Conservation (phyloP, 139 green algal species). For the Micromonas pusilla region DNA sequence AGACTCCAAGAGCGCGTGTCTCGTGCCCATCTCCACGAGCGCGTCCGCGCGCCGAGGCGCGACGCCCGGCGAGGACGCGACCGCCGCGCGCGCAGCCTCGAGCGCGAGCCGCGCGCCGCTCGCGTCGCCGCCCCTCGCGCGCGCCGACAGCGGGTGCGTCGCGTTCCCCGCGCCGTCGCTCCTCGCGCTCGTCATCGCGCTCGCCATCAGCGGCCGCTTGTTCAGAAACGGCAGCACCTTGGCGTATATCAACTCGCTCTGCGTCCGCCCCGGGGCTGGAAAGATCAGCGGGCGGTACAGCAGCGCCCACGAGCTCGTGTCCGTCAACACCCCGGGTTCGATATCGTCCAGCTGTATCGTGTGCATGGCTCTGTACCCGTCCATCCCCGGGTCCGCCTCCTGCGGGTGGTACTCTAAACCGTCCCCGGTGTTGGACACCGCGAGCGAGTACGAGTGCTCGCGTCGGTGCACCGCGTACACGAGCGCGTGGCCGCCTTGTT, state of each 20-base stretch:
- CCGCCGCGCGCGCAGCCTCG: slow-evolving; percentile 5
- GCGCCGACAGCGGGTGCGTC: neutral
- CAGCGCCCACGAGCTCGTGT: slow-evolving; percentile 21
- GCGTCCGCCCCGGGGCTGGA: neutral
- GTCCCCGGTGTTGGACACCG: slow-evolving; percentile 25
- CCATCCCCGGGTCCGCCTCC: slow-evolving; percentile 6
- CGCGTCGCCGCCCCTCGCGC: neutral
- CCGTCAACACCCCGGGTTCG: neutral
- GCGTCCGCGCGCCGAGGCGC: neutral
- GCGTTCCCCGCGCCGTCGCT: neutral
- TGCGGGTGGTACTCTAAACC: slow-evolving; percentile 30
- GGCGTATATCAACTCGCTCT: slow-evolving; percentile 16
- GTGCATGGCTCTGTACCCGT: slow-evolving; percentile 3
- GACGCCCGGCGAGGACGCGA: neutral
- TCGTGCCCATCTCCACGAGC: slow-evolving; percentile 4
- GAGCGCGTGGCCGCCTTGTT: neutral
- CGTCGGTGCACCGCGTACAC: slow-evolving; percentile 8
- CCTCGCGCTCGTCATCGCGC: neutral
- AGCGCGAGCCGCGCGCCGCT: neutral
- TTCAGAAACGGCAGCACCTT: slow-evolving; percentile 26
- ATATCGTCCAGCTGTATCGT: slow-evolving; percentile 13
- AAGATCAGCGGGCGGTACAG: slow-evolving; percentile 22
- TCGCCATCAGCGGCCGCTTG: slow-evolving; percentile 3
- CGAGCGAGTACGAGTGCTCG: neutral
- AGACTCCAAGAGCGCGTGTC: slow-evolving; percentile 10